Evolutionary conservation across 225 moss, liverwort and hornwort species (phyloP), one percentile per base, ranked within the genome.

Genomic region (Physcomitrium patens): DNA sequence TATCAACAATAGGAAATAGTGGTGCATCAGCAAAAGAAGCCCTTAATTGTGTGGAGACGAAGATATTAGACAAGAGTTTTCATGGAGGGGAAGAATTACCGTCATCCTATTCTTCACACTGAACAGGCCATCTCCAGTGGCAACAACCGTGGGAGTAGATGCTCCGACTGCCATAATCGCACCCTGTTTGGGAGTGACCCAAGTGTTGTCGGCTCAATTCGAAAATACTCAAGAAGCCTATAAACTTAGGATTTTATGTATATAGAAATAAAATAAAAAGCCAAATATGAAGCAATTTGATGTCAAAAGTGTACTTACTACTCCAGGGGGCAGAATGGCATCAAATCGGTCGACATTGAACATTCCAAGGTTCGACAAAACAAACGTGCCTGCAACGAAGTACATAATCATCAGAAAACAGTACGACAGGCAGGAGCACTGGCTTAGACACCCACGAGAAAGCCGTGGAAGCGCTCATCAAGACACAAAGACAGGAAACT

Each of bases 151-250:
- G 49, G 92, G 99, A 67, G 86, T 81, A 60, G 99, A 99, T 58
- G 99, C 93, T 78, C 99, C 99, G 3, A 99, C 99, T 9, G 99
- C 99, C 93, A 99, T 95, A 37, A 99, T 99, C 12, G 99, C 99
- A 81, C 99, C 99, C 96, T 96, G 79, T 70, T 70, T 65, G 57
- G 45, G 49, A 20, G 71, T 5, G 23, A 63, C 58, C 66, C 18
- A 58, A 5, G 19, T 54, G 28, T 31, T 37, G 26, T 80, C 49
- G 81, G 79, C 11, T 46, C 60, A 42, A 60, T 53, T 53, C 59
- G 15, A 60, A 31, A 31, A 41, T 11, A 37, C 7, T 4, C 4
- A 37, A 37, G 31, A 37, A 2, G 5, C 2, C 31, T 7, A 37
- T 4, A 7, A 37, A 4, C 31, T 37, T 37, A 7, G 0, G 31